These are phyloP conservation scores for Populus pruinosa DNA, from an alignment of 345 rosid species.

Conservation along the genomic window DNA sequence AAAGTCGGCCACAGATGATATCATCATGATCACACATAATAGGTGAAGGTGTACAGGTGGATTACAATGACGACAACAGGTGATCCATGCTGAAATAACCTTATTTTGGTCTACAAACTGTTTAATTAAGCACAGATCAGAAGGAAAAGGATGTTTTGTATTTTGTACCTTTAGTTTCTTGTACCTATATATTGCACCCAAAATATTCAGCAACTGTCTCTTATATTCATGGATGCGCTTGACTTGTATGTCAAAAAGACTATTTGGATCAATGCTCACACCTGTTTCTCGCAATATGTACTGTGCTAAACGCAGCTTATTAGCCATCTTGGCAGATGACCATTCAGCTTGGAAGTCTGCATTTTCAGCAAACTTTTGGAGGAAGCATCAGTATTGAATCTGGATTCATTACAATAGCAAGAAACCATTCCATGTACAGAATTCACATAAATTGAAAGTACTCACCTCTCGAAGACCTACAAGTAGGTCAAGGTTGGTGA, in stretches of 20 bases:
- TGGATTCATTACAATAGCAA: constrained; percentile 1
- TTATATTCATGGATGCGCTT: constrained; percentile 98
- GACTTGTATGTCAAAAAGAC: constrained; percentile 92
- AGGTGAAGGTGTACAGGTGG: neutral
- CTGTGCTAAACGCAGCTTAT: constrained; percentile 71
- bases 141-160: neutral
- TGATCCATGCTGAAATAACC: neutral
- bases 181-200: constrained; percentile 82
- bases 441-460: neutral
- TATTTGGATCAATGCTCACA: constrained; percentile 68
- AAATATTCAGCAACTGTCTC: constrained; percentile 88
- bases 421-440: constrained; percentile 3
- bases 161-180: constrained; percentile 83
- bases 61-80: neutral
- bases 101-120: neutral
- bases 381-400: constrained; percentile 22
- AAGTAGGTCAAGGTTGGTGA: constrained; percentile 80
- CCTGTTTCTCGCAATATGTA: constrained; percentile 75
- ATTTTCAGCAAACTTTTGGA: constrained; percentile 72
- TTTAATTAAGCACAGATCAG: neutral
- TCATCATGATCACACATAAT: too few species aligned
- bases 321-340: constrained; percentile 90
- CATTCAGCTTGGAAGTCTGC: constrained; percentile 78
- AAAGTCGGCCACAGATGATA: too few species aligned
- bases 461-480: constrained; percentile 76